These are phyloP conservation scores for Mortierella sp. DNA, from an alignment of 371 early-diverging fungal genomes.

Conservation along the genomic window DNA sequence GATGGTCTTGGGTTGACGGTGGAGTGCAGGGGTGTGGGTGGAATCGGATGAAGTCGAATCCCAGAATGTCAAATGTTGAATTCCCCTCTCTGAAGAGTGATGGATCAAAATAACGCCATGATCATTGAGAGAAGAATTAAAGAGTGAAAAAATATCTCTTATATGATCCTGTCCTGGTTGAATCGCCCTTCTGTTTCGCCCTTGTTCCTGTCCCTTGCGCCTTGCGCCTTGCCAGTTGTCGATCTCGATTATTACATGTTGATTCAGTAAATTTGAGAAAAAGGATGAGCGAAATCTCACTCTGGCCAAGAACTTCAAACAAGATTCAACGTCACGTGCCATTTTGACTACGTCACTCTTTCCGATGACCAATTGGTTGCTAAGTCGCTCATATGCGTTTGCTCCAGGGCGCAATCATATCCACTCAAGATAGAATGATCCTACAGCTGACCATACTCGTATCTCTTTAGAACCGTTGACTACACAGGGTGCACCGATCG, in stretches of 20 bases:
- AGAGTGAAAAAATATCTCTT: neutral
- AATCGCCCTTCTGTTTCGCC: neutral
- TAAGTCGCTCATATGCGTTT: no score
- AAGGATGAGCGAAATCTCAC: constrained; percentile 16
- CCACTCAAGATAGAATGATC: no score
- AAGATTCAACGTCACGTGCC: neutral
- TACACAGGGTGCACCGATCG: no score
- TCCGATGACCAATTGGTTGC: no score
- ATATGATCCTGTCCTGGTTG: neutral
- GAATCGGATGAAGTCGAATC: constrained; percentile 13
- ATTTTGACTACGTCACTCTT: neutral
- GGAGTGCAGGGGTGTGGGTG: neutral
- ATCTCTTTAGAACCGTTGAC: no score
- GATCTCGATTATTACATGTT: constrained; percentile 4
- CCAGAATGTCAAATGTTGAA: constrained; percentile 12
- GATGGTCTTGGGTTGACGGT: neutral
- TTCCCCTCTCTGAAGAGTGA: neutral
- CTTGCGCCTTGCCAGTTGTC: neutral
- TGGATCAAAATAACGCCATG: constrained; percentile 11
- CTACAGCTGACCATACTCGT: neutral
- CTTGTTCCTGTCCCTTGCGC: neutral
- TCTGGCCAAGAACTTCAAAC: neutral
- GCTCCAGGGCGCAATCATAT: no score
- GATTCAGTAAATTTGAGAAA: constrained; percentile 8
- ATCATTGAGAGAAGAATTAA: neutral